Conservation (phyloP, 2,329 filamentous ascomycete species). For the Coniella lustricola region DNA sequence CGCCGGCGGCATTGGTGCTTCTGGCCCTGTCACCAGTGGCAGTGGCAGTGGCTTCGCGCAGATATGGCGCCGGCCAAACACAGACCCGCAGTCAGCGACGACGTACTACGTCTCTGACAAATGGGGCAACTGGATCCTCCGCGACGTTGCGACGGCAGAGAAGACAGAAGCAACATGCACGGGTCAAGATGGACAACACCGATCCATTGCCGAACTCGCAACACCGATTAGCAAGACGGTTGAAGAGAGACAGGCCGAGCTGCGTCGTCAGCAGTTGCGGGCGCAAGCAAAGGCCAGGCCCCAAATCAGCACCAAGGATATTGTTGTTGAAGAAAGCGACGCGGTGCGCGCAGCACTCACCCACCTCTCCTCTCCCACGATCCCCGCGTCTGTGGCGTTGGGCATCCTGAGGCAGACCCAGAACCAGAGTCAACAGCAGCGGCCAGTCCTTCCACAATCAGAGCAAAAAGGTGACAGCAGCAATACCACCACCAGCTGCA, state of each 20-base stretch:
- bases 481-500: no score
- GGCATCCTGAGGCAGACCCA: neutral
- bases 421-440: no score
- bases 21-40: no score
- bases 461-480: no score
- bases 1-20: constrained; percentile 18
- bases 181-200: constrained; percentile 19
- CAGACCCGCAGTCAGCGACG: constrained; percentile 37
- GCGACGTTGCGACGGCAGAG: constrained; percentile 22
- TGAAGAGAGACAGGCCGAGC: constrained; percentile 9
- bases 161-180: neutral
- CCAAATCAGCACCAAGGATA: neutral
- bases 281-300: neutral
- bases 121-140: constrained; percentile 47
- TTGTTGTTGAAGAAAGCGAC: constrained; percentile 8
- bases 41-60: constrained; percentile 28
- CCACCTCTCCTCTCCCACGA: constrained; percentile 13
- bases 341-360: constrained; percentile 17
- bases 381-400: constrained; percentile 21
- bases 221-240: constrained; percentile 14
- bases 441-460: no score
- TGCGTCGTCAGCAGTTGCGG: neutral
- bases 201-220: constrained; percentile 22
- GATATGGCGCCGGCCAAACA: constrained; percentile 44
- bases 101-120: constrained; percentile 45